Base-by-base conservation (phyloP, 768 basidiomycete genomes). In the Tricholoma terreum region DNA sequence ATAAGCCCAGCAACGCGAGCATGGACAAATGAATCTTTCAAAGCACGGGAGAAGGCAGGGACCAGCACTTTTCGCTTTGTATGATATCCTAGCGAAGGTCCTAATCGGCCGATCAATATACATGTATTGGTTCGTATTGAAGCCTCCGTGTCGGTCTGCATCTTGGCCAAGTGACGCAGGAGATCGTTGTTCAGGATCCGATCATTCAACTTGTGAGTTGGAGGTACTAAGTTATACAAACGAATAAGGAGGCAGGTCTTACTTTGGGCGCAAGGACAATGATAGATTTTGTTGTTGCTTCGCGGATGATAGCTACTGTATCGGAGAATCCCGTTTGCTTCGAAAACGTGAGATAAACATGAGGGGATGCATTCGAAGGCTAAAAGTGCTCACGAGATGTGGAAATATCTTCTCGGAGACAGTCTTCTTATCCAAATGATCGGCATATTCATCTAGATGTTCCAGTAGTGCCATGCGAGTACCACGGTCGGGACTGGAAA, bases 101-200 rank as follows among this genome's bases (percentile, higher is more conserved):
- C 94, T 5, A 99, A 79, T 6, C 96, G 84, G 15, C 95, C 96
- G 56, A 99, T 85, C 3, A 98, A 83, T 62, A 99, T 98, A 66
- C 94, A 96, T 0, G 97, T 97, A 65, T 98, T 98, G 14, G 97
- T 98, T 46, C 97, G 84, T 63, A 98, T 98, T 5, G 94, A 95
- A 3, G 95, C 84, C 72, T 99, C 97, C 1, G 87, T 78, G 67
- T 98, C 97, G 33, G 81, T 85, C 74, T 99, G 97, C 74, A 92
- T 88, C 66, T 92, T 92, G 2, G 96, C 96, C 21, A 99, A 82
- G 59, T 91, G 82, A 2, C 96, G 88, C 10, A 99, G 83, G 17
- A 99, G 84, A 59, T 99, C 97, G 64, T 98, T 99, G 73, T 99
- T 99, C 35, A 98, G 79, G 36, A 98, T 84, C 2, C 96, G 88